Evolutionary conservation across 768 basidiomycete species (phyloP).

Genomic region (Pulveroboletus sp.): DNA sequence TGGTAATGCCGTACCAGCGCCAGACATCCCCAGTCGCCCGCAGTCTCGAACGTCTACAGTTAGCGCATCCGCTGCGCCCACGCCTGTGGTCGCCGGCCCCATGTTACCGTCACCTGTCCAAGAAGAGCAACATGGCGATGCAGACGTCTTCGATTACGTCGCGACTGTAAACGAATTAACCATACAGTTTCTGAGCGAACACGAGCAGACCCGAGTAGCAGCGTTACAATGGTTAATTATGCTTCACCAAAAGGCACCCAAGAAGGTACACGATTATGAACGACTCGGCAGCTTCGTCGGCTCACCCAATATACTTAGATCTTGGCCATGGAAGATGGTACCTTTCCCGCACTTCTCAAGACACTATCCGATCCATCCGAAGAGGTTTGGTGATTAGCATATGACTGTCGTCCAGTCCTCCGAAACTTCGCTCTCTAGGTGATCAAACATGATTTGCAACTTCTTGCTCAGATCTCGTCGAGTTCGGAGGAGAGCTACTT

Average conservation of each 20-base stretch:
- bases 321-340: constrained; percentile 92
- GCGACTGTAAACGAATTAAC: constrained; percentile 90
- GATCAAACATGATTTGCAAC: constrained; percentile 92
- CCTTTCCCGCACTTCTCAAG: constrained; percentile 92
- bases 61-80: constrained; percentile 36
- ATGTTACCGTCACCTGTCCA: constrained; percentile 26
- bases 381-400: constrained; percentile 51
- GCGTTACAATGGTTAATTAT: constrained; percentile 97
- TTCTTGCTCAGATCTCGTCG: constrained; percentile 95
- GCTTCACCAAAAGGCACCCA: constrained; percentile 96
- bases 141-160: constrained; percentile 86
- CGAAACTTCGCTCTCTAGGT: constrained; percentile 47
- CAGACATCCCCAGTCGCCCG: constrained; percentile 49
- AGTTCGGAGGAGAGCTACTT: constrained; percentile 95
- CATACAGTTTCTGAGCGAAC: constrained; percentile 91
- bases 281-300: not conserved
- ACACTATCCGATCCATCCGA: constrained; percentile 95
- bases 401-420: not conserved
- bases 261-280: constrained; percentile 55
- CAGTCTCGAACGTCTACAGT: constrained; percentile 57
- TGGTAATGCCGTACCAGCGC: constrained; percentile 20
- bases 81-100: constrained; percentile 30
- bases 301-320: constrained; percentile 54
- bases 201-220: constrained; percentile 93
- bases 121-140: constrained; percentile 47